A percentile compares a stretch with the other conserved stretches of the same genome.
Conservation (phyloP, 768 basidiomycete genomes). For the Lentinula guzmanii region DNA sequence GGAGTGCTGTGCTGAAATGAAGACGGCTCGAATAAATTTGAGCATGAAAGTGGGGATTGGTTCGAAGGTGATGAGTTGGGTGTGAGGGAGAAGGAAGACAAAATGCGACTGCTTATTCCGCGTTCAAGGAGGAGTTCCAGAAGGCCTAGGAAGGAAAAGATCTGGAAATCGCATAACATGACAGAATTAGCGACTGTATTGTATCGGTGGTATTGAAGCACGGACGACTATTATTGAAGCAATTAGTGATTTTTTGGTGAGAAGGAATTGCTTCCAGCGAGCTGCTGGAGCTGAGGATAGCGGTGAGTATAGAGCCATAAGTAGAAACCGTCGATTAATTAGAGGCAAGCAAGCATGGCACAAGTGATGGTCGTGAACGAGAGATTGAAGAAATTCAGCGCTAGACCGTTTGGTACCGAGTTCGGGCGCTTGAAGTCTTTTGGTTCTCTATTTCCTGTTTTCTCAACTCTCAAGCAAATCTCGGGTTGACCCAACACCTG, state of each 20-base stretch:
- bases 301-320: not conserved
- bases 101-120: not conserved
- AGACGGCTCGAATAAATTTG: not conserved
- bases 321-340: not conserved
- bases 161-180: not conserved
- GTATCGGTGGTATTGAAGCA: not conserved
- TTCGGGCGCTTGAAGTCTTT: too few species aligned
- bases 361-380: too few species aligned
- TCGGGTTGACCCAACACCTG: too few species aligned
- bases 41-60: not conserved
- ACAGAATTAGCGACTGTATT: too few species aligned
- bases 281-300: not conserved
- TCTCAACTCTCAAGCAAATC: too few species aligned
- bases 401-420: too few species aligned
- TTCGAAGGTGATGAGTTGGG: not conserved
- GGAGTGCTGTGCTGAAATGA: not conserved
- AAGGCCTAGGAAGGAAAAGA: not conserved
- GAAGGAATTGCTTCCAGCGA: not conserved
- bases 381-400: too few species aligned
- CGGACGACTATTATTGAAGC: not conserved
- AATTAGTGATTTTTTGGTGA: not conserved
- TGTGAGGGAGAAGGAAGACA: not conserved
- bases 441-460: too few species aligned
- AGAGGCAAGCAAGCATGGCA: not conserved
- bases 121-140: not conserved